Evolutionary conservation across 2,329 filamentous ascomycete species (phyloP).

Genomic region (Beauveria scarabaeidicola): DNA sequence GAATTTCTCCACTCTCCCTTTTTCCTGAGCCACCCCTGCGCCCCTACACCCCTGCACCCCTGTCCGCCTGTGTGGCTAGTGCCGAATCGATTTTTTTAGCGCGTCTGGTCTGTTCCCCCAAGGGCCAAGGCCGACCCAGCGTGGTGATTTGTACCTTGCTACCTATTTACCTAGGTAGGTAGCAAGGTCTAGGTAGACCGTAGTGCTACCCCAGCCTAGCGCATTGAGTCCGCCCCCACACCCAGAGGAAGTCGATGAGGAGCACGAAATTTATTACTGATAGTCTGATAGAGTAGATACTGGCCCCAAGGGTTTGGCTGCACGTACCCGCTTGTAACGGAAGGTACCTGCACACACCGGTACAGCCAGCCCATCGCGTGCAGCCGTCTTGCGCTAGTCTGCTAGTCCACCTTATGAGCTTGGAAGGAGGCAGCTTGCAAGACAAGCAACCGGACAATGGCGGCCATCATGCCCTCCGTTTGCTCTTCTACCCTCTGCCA

Average conservation of each 20-base stretch:
- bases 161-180: too few relatives aligned
- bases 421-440: not conserved
- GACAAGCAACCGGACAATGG: not conserved
- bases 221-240: not conserved
- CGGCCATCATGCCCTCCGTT: constrained; percentile 2
- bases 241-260: too few relatives aligned
- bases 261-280: too few relatives aligned
- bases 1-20: not conserved
- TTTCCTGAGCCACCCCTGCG: not conserved
- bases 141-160: not conserved
- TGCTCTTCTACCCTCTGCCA: not conserved
- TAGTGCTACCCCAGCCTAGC: not conserved
- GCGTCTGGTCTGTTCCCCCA: not conserved
- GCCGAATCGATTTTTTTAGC: constrained; percentile 2
- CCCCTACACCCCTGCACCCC: not conserved
- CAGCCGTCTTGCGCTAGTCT: not conserved
- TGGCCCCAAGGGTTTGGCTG: not conserved
- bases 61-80: constrained; percentile 8
- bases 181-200: too few relatives aligned
- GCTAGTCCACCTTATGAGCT: not conserved
- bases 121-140: not conserved
- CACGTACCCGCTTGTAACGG: constrained; percentile 8
- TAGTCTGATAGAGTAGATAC: too few relatives aligned
- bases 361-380: not conserved
- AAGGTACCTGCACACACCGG: constrained; percentile 3